A percentile compares a stretch with the other conserved stretches of the same genome.
Conservation (phyloP, 352 stramenopile genomes). For the Globisporangium megalacanthum region DNA sequence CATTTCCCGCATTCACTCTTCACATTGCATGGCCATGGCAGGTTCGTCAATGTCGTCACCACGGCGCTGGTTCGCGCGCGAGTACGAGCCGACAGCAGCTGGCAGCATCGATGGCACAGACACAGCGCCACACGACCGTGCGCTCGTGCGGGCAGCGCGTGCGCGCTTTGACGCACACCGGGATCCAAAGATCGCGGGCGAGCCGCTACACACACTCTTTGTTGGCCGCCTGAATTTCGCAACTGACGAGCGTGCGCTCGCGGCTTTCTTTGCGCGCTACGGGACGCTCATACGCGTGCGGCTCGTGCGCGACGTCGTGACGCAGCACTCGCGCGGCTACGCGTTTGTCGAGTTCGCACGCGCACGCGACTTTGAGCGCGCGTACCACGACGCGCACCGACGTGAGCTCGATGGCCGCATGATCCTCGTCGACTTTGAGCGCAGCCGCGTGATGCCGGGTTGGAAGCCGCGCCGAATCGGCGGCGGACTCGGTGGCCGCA, state of each 20-base stretch:
- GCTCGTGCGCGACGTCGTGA: constrained; percentile 61
- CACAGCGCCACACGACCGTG: constrained; percentile 56
- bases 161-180: constrained; percentile 43
- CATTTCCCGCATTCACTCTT: not conserved
- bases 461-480: constrained; percentile 82
- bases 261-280: constrained; percentile 35
- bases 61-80: constrained; percentile 53
- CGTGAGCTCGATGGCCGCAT: constrained; percentile 47
- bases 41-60: not conserved
- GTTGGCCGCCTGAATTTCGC: constrained; percentile 52
- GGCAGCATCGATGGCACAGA: constrained; percentile 73
- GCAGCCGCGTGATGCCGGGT: constrained; percentile 65
- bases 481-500: constrained; percentile 65
- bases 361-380: constrained; percentile 47
- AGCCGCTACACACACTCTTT: constrained; percentile 68
- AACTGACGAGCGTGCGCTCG: constrained; percentile 50
- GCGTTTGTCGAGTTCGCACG: constrained; percentile 70
- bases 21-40: not conserved
- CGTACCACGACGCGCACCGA: constrained; percentile 52
- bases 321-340: constrained; percentile 65
- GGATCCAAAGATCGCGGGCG: constrained; percentile 57
- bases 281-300: constrained; percentile 44
- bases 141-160: constrained; percentile 40
- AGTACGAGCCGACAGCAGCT: constrained; percentile 62
- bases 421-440: constrained; percentile 77